Evolutionary conservation across 192 early-diverging fungal species (phyloP).

Genomic region (Coemansia sp.): DNA sequence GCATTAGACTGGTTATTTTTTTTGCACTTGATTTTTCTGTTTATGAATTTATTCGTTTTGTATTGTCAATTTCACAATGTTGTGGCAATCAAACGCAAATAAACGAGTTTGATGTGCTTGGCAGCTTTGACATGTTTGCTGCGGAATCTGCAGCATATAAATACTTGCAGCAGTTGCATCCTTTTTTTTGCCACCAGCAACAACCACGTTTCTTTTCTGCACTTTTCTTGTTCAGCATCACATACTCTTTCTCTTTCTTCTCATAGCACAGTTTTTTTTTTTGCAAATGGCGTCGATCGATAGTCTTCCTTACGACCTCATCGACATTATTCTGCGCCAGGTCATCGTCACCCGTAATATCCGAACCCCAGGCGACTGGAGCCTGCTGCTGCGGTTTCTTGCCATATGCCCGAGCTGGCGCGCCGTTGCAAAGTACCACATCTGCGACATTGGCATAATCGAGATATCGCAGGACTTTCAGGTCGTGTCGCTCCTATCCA

Average conservation of each 20-base stretch:
- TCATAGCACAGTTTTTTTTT: not conserved
- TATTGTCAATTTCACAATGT: too few relatives aligned
- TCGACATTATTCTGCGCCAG: conserved; percentile 1
- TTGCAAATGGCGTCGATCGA: not conserved
- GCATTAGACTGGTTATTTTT: not conserved
- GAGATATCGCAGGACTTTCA: conserved; percentile 6
- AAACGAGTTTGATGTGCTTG: too few relatives aligned
- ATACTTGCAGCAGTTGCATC: not conserved
- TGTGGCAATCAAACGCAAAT: too few relatives aligned
- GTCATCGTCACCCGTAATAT: not conserved
- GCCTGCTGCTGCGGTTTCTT: not conserved
- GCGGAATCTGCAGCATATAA: not conserved
- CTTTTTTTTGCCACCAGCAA: not conserved
- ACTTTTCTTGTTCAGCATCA: not conserved
- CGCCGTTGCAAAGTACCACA: not conserved
- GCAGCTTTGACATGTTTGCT: not conserved
- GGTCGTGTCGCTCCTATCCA: not conserved
- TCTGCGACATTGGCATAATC: conserved; percentile 5
- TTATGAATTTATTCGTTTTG: too few relatives aligned
- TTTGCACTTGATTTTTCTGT: too few relatives aligned
- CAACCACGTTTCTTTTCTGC: not conserved
- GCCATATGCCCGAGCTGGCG: conserved; percentile 5
- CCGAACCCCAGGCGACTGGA: conserved; percentile 3
- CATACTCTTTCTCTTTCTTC: not conserved
- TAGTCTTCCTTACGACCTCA: not conserved